Percentiles rank a stretch among this genome's conserved stretches.
phyloP scores from a whole-genome alignment of 2,329 filamentous ascomycete genomes.

The Aspergillus texensis region DNA sequence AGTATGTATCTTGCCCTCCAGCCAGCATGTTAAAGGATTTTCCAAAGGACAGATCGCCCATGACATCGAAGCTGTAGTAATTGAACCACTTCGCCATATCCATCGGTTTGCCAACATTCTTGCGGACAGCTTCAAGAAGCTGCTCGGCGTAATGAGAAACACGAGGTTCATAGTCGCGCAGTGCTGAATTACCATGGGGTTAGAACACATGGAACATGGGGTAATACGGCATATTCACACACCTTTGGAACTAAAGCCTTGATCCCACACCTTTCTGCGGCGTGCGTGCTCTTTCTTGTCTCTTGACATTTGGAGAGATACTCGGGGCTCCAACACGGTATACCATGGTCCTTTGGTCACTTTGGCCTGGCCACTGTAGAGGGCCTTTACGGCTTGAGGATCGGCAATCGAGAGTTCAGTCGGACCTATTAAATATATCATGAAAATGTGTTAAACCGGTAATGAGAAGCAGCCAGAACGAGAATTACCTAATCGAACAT shows the following conservation, averaged over 20 bases:
- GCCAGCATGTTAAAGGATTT: constrained; percentile 40
- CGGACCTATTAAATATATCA: constrained; percentile 1
- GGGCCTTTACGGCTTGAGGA: constrained; percentile 1
- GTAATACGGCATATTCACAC: neutral
- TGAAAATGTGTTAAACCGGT: accelerated
- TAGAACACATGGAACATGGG: neutral
- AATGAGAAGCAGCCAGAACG: neutral
- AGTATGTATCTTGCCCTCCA: constrained; percentile 21
- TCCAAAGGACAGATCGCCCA: constrained; percentile 42
- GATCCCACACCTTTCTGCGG: constrained; percentile 32
- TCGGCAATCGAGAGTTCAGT: constrained; percentile 11
- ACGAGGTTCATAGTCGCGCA: constrained; percentile 8
- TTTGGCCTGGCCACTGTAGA: constrained; percentile 6
- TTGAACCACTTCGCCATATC: constrained; percentile 26
- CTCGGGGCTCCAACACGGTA: constrained; percentile 19
- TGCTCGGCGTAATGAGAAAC: constrained; percentile 3
- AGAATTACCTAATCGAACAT: constrained; percentile 29
- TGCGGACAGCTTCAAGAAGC: constrained; percentile 12
- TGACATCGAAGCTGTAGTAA: constrained; percentile 32
- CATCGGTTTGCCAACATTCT: constrained; percentile 10
- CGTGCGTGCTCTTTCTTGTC: constrained; percentile 21
- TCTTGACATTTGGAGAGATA: constrained; percentile 27
- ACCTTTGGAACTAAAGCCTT: constrained; percentile 34
- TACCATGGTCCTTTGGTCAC: constrained; percentile 31
- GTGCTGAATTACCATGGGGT: neutral